phyloP scores from a whole-genome alignment of 208 protist genomes.

The Crithidia sp. region DNA sequence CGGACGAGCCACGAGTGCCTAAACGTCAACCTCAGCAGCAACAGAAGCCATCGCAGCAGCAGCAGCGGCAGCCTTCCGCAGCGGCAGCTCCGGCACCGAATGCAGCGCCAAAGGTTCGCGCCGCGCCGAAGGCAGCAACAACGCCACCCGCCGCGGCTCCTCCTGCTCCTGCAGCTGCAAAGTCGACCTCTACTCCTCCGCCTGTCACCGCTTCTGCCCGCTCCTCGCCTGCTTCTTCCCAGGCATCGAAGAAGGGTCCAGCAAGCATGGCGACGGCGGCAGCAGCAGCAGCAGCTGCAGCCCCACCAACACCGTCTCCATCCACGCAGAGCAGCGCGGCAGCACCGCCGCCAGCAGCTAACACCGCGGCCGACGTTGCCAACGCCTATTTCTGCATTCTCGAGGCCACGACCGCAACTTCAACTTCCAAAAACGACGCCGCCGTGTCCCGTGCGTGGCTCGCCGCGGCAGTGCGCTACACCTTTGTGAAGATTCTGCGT shows the following conservation, averaged over 20 bases:
- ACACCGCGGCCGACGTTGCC: conserved; percentile 5
- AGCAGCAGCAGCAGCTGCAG: no score
- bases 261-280: no score
- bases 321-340: not conserved
- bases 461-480: conserved; percentile 36
- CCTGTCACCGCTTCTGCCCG: conserved; percentile 5
- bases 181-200: not conserved
- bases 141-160: not conserved
- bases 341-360: not conserved
- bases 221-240: not conserved
- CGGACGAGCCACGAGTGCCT: not conserved
- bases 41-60: no score
- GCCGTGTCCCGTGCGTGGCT: conserved; percentile 39
- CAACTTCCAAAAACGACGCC: conserved; percentile 1
- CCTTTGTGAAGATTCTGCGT: conserved; percentile 33
- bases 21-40: no score
- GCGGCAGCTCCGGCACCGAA: not conserved
- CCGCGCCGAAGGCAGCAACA: not conserved
- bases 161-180: not conserved
- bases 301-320: not conserved
- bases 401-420: conserved; percentile 4
- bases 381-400: conserved; percentile 31
- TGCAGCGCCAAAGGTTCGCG: not conserved
- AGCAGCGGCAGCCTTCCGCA: no score
- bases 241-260: not conserved